These are phyloP conservation scores for Vigna angularis DNA, from an alignment of 306 rosid species.

Conservation along the genomic window DNA sequence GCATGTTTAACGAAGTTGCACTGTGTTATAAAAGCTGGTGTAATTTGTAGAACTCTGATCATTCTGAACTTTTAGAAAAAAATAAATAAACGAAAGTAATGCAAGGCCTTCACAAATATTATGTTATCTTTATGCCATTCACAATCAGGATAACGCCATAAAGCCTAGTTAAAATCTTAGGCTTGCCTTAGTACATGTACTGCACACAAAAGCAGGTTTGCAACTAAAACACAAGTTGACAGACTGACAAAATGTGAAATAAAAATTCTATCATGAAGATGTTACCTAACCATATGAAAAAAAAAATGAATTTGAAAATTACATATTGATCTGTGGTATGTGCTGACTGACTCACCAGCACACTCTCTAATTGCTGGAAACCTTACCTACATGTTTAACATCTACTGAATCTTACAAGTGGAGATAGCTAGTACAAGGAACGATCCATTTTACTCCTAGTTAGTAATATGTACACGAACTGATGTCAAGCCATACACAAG, in stretches of 20 bases:
- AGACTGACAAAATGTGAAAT: conserved; percentile 16
- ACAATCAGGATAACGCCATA: conserved; percentile 19
- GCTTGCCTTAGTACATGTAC: conserved; percentile 4
- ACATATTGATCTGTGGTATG: conserved; percentile 44
- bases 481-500: conserved; percentile 43
- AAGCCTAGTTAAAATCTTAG: conserved; percentile 2
- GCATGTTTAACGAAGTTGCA: not conserved
- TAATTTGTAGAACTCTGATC: not conserved
- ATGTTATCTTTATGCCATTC: not conserved
- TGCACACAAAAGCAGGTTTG: conserved; percentile 36
- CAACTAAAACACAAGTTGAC: conserved; percentile 30
- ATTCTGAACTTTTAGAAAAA: not conserved
- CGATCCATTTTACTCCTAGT: conserved; percentile 45
- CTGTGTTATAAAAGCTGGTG: not conserved
- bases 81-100: not conserved
- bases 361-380: conserved; percentile 39
- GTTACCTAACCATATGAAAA: conserved; percentile 44
- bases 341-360: conserved; percentile 41
- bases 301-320: conserved; percentile 46
- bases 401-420: conserved; percentile 43
- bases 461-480: conserved; percentile 51
- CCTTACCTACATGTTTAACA: conserved; percentile 38
- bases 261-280: conserved; percentile 50
- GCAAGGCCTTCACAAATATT: not conserved
- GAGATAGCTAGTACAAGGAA: conserved; percentile 34